These are phyloP conservation scores for Stygiomarasmius scandens DNA, from an alignment of 1,284 basidiomycete species.

Conservation along the genomic window DNA sequence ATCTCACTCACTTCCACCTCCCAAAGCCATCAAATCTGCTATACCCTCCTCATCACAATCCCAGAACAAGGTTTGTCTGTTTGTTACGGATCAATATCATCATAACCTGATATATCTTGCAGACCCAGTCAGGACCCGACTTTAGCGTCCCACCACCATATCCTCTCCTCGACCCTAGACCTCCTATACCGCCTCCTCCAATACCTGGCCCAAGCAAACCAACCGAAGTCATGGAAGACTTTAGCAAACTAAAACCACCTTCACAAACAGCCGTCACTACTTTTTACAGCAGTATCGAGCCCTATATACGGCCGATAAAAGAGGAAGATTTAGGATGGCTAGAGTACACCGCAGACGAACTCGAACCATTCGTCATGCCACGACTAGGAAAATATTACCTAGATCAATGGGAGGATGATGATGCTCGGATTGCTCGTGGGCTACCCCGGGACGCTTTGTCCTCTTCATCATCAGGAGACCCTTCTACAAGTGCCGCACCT, in stretches of 20 bases:
- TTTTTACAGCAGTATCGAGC: conserved; percentile 85
- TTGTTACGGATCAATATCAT: neutral
- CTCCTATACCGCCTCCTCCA: conserved; percentile 68
- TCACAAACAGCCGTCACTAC: conserved; percentile 68
- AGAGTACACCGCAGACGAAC: conserved; percentile 84
- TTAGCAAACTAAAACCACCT: conserved; percentile 79
- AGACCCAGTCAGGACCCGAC: conserved; percentile 54
- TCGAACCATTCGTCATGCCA: conserved; percentile 85
- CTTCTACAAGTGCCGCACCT: conserved; percentile 38
- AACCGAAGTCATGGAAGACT: conserved; percentile 83
- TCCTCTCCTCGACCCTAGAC: conserved; percentile 64
- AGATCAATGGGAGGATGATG: conserved; percentile 92
- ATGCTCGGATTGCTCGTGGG: conserved; percentile 60
- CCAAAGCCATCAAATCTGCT: conserved; percentile 46
- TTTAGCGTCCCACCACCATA: conserved; percentile 54
- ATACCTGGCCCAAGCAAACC: conserved; percentile 79
- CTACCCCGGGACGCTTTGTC: conserved; percentile 26
- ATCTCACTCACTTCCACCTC: conserved; percentile 39
- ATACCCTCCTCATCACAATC: conserved; percentile 40
- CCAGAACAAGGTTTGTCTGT: conserved; percentile 41
- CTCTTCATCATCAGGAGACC: conserved; percentile 50
- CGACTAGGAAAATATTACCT: conserved; percentile 87
- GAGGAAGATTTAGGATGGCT: conserved; percentile 93
- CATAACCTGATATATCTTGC: conserved; percentile 12
- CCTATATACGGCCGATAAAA: conserved; percentile 81